Conservation (phyloP, 805 yeast genomes). For the Cyberlindnera sargentensis region DNA sequence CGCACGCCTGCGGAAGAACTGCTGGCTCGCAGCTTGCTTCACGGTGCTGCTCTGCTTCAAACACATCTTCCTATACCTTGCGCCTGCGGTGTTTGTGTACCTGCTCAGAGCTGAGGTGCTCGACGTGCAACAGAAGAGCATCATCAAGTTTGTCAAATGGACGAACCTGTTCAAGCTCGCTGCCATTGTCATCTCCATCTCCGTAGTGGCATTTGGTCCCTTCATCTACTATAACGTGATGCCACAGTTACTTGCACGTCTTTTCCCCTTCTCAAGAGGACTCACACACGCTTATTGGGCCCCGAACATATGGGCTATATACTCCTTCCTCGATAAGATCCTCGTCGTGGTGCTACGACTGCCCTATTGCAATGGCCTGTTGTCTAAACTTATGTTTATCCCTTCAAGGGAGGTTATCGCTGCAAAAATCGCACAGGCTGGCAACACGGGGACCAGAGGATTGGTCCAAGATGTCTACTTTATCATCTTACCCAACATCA, state of each 20-base stretch:
- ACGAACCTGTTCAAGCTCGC: slow-evolving; percentile 55
- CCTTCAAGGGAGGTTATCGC: slow-evolving; percentile 26
- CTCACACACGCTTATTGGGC: slow-evolving; percentile 99
- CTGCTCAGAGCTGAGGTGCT: slow-evolving; percentile 67
- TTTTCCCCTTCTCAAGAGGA: slow-evolving; percentile 93
- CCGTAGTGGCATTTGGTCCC: slow-evolving; percentile 70
- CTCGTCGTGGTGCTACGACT: slow-evolving; percentile 39
- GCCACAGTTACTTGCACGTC: slow-evolving; percentile 56
- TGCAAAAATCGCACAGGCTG: slow-evolving; percentile 25
- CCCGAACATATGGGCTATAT: slow-evolving; percentile 94
- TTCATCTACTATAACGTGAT: slow-evolving; percentile 51
- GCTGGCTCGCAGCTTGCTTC: slow-evolving; percentile 63
- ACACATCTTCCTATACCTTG: slow-evolving; percentile 86
- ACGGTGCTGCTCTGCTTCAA: slow-evolving; percentile 81
- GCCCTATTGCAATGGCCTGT: slow-evolving; percentile 32
- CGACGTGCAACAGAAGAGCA: slow-evolving; percentile 27
- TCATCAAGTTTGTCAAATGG: slow-evolving; percentile 42
- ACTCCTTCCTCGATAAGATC: slow-evolving; percentile 73
- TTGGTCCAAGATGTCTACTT: slow-evolving; percentile 88
- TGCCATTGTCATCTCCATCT: slow-evolving; percentile 51
- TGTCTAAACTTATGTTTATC: slow-evolving; percentile 29
- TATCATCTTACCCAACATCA: slow-evolving; percentile 69
- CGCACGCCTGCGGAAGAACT: slow-evolving; percentile 51
- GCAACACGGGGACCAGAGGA: slow-evolving; percentile 65
- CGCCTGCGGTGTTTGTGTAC: slow-evolving; percentile 87